Percentiles rank a stretch among this genome's conserved stretches.
Conservation (phyloP, 345 rosid genomes). For the Camelina hispida region DNA sequence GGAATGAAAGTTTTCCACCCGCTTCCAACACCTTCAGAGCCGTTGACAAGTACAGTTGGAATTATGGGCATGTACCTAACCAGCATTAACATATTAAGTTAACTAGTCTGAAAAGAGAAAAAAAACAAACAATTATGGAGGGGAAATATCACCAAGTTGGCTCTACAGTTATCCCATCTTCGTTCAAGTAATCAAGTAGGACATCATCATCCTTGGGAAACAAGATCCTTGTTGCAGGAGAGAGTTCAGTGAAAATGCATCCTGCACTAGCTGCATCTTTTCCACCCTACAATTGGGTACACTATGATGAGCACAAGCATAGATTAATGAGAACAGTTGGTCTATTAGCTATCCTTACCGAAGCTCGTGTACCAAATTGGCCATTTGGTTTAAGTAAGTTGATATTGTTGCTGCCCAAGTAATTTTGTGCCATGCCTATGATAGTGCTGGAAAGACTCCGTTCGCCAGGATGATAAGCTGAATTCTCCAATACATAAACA, state of each 20-base stretch:
- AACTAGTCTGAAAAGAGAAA: not conserved
- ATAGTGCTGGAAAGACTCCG: slow-evolving; percentile 84
- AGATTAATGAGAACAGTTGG: slow-evolving; percentile 15
- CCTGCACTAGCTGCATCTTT: slow-evolving; percentile 96
- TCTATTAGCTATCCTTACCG: slow-evolving; percentile 51
- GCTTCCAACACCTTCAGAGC: slow-evolving; percentile 98
- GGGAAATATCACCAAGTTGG: slow-evolving; percentile 73
- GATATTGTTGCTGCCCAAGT: slow-evolving; percentile 95
- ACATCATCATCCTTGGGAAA: slow-evolving; percentile 90
- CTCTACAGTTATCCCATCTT: slow-evolving; percentile 88
- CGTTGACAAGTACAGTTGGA: slow-evolving; percentile 90
- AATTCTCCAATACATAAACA: slow-evolving; percentile 87
- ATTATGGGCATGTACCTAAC: slow-evolving; percentile 89
- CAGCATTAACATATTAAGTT: slow-evolving; percentile 25
- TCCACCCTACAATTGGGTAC: slow-evolving; percentile 66
- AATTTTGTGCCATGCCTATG: slow-evolving; percentile 95
- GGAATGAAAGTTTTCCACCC: slow-evolving; percentile 97
- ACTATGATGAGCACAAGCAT: slow-evolving; percentile 4
- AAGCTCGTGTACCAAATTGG: slow-evolving; percentile 85
- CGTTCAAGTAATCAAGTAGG: slow-evolving; percentile 82
- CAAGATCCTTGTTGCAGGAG: slow-evolving; percentile 74
- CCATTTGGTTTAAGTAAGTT: slow-evolving; percentile 83
- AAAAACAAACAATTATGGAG: not conserved
- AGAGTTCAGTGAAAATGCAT: slow-evolving; percentile 75
- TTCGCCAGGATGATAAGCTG: slow-evolving; percentile 99